Evolutionary conservation across 164 flowering plant species (phyloP).

Genomic region (Vitis riparia): DNA sequence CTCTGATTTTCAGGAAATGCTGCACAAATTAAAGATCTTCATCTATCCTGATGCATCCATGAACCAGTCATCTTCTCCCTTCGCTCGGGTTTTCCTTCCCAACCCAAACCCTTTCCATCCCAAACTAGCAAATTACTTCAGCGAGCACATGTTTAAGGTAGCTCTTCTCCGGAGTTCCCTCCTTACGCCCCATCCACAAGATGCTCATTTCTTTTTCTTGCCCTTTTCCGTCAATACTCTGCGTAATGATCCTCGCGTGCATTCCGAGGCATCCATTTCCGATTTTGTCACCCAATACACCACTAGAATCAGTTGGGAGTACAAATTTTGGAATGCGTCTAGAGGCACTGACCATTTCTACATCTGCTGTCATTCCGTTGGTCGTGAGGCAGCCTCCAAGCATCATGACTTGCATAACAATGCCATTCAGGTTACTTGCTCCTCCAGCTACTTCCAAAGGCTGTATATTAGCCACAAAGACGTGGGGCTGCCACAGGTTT

Average conservation of each 20-base stretch:
- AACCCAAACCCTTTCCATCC: constrained; percentile 37
- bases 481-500: constrained; percentile 52
- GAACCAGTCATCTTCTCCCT: constrained; percentile 18
- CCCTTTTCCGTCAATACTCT: constrained; percentile 57
- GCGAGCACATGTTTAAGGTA: constrained; percentile 60
- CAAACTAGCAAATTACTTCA: constrained; percentile 52
- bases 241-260: constrained; percentile 39
- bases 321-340: constrained; percentile 51
- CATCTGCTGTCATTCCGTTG: constrained; percentile 55
- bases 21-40: constrained; percentile 39
- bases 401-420: constrained; percentile 36
- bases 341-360: constrained; percentile 61
- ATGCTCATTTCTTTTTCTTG: constrained; percentile 53
- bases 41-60: constrained; percentile 37
- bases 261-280: constrained; percentile 38
- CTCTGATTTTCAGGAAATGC: constrained; percentile 41
- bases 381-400: constrained; percentile 44
- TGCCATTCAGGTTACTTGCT: constrained; percentile 59
- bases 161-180: constrained; percentile 43
- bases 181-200: constrained; percentile 29
- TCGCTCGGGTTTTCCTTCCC: constrained; percentile 40
- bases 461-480: constrained; percentile 49
- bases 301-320: constrained; percentile 29
- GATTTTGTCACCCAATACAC: constrained; percentile 43
- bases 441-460: constrained; percentile 59